A percentile compares a stretch with the other conserved stretches of the same genome.
Evolutionary conservation across 2,329 filamentous ascomycete genomes (phyloP).

Genomic region (Clarireedia paspali): DNA sequence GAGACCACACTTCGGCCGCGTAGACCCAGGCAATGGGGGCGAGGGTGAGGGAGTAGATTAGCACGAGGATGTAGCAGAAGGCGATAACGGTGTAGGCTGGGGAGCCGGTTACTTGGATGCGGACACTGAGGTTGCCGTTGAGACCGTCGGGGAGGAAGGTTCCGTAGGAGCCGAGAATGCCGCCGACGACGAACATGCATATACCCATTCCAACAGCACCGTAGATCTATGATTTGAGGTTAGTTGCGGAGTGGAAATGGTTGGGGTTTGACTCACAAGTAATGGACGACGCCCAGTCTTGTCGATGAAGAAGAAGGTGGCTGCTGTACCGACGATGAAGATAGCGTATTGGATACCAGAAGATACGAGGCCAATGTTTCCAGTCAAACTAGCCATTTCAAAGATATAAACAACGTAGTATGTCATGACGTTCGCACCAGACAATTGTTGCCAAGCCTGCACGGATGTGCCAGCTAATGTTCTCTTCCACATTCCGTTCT

Average conservation of each 20-base stretch:
- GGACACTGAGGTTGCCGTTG: constrained; percentile 40
- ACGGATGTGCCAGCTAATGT: constrained; percentile 21
- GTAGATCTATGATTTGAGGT: constrained; percentile 24
- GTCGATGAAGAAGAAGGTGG: constrained; percentile 22
- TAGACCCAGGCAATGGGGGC: constrained; percentile 61
- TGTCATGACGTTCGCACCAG: constrained; percentile 26
- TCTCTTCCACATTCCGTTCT: constrained; percentile 51
- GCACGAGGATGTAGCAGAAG: constrained; percentile 56
- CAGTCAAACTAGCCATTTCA: constrained; percentile 31
- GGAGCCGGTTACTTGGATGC: constrained; percentile 42
- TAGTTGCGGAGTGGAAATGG: neutral
- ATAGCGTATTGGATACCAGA: constrained; percentile 22
- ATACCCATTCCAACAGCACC: constrained; percentile 35
- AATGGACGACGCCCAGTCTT: constrained; percentile 13
- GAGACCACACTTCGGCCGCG: constrained; percentile 55
- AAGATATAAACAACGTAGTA: constrained; percentile 34
- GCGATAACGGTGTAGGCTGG: constrained; percentile 56
- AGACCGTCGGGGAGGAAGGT: constrained; percentile 37
- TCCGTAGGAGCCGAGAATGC: constrained; percentile 35
- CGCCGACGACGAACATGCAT: constrained; percentile 41
- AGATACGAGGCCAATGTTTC: constrained; percentile 30
- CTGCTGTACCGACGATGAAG: constrained; percentile 20
- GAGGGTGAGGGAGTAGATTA: constrained; percentile 56
- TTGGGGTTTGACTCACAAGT: neutral
- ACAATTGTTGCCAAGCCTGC: constrained; percentile 20